Conservation (phyloP, 2,329 filamentous ascomycete genomes). For the Colletotrichum horii region DNA sequence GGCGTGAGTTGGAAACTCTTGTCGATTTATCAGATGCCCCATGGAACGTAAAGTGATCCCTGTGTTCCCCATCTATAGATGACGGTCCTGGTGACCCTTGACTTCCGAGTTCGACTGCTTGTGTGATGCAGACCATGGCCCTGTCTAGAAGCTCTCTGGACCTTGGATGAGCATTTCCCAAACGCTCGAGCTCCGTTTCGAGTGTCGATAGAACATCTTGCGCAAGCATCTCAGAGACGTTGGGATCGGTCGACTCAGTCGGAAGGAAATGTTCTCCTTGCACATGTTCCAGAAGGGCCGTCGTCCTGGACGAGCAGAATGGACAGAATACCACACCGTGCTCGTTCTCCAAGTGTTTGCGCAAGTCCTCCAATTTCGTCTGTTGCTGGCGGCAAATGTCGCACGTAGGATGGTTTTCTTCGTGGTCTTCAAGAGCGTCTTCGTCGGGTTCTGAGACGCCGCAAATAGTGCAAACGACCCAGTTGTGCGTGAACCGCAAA, state of each 20-base stretch:
- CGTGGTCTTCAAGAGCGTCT: not conserved
- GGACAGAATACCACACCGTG: not conserved
- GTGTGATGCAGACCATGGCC: not conserved
- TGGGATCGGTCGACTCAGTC: not conserved
- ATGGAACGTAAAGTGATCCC: not conserved
- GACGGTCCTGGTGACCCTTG: not conserved
- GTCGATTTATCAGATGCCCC: not conserved
- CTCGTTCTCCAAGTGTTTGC: not conserved
- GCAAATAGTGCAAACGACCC: not conserved
- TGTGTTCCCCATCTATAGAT: not conserved
- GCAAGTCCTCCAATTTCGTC: not conserved
- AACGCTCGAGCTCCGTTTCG: not conserved
- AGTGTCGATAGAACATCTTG: not conserved
- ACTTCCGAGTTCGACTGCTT: not conserved
- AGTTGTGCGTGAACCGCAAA: not conserved
- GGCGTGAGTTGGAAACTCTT: not conserved
- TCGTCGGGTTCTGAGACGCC: not conserved
- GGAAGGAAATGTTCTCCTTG: not conserved
- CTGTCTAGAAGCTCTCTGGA: not conserved
- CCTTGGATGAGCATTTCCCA: not conserved
- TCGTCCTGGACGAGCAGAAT: not conserved
- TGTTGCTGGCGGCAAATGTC: not conserved
- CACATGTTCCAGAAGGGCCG: not conserved
- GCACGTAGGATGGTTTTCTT: not conserved
- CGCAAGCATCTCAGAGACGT: fast-evolving